Evolutionary conservation across 129 eudicot genomes (phyloP), one percentile per base, ranked within the genome.

Genomic region (Chrysanthemum makinoi): DNA sequence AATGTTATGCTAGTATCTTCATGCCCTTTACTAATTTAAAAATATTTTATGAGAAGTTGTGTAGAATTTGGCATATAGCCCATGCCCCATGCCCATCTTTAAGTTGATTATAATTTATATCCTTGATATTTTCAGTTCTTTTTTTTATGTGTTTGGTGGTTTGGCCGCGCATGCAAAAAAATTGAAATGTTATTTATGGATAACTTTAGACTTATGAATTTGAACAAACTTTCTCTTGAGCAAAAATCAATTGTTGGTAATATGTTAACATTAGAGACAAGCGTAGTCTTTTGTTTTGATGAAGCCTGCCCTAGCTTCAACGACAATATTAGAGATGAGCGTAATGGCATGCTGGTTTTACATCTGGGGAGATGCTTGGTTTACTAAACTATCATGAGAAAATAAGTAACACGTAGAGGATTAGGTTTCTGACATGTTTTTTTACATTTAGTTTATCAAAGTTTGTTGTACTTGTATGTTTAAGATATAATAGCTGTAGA

Each of bases 151-250:
- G 57, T 52, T 39, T 39, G 46, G 46, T 7, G 46, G 19, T 52
- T 13, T 52, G 57, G 57, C 57, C 18, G 7, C 57, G 15, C 57
- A 15, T 15, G 57, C 19, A 52, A 8, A 28, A 22, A 62, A 30
- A 12, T 62, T 62, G 66, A 28, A 62, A 28, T 28, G 66, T 15
- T 62, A 61, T 47, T 44, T 62, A 12, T 4, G 66, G 66, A 11
- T n/a, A 62, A 62, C 47, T 52, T 52, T 61, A 39, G 19, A 61
- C 33, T 12, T 60, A 28, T 24, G 33, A 10, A 61, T 62, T 6
- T 15, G 18, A 62, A 28, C 18, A 30, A 62, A 26, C 44, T 13
- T 60, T 61, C 18, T 26, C 30, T 60, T 60, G 18, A 60, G 19
- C 66, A 62, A 30, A 28, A 11, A 28, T 24, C 6, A 1, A 2